Percentiles rank a stretch among this genome's conserved stretches.
Conservation (phyloP, 1,284 basidiomycete species). For the Sutorius eximius region DNA sequence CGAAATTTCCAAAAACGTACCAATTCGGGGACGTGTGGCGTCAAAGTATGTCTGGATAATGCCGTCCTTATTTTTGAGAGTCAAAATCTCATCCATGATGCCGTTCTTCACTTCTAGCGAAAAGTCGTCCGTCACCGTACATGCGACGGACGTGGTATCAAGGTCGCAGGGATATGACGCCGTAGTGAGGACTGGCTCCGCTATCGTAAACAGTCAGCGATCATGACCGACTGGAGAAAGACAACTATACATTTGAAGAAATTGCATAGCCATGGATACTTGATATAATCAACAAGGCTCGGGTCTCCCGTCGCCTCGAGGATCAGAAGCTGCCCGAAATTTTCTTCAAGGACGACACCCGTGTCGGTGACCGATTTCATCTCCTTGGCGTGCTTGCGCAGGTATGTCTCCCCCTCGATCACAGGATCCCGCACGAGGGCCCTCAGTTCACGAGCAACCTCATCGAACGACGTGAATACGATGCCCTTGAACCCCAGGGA, state of each 20-base stretch:
- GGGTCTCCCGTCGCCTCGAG: constrained; percentile 8
- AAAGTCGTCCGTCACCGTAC: constrained; percentile 20
- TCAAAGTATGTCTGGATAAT: constrained; percentile 26
- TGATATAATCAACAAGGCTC: constrained; percentile 23
- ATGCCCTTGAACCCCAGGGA: constrained; percentile 11
- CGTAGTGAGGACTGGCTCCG: constrained; percentile 12
- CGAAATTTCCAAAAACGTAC: constrained; percentile 3
- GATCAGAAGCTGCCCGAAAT: too few relatives aligned
- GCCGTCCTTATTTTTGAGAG: constrained; percentile 20
- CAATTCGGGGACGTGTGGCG: constrained; percentile 20
- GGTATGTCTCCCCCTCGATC: too few relatives aligned
- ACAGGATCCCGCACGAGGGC: too few relatives aligned
- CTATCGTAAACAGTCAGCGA: constrained; percentile 8
- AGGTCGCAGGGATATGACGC: constrained; percentile 17
- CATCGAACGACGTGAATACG: too few relatives aligned
- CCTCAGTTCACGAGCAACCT: too few relatives aligned
- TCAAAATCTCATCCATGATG: constrained; percentile 28
- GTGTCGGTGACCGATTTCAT: too few relatives aligned
- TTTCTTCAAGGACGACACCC: too few relatives aligned
- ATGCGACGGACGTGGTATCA: constrained; percentile 25
- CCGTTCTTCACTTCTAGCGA: constrained; percentile 18
- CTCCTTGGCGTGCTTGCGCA: too few relatives aligned
- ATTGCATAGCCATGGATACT: constrained; percentile 22
- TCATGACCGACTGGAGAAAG: not conserved
- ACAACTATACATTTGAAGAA: constrained; percentile 18